Evolutionary conservation across 768 basidiomycete genomes (phyloP).

Genomic region (Heimioporus sp.): DNA sequence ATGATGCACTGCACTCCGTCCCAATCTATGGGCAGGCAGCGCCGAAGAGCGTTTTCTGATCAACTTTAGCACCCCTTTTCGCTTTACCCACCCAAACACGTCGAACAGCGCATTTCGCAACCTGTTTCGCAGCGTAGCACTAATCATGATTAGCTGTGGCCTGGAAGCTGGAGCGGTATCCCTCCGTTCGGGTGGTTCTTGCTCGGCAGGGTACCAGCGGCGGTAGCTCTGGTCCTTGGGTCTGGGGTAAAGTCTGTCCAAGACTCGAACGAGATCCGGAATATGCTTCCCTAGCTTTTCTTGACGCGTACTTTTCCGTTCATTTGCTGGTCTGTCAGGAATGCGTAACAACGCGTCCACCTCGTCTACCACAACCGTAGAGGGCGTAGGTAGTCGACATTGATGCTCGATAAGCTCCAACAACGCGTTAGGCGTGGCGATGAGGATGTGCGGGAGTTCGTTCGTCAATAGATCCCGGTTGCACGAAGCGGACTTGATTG

Average conservation of each 20-base stretch:
- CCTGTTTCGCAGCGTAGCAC: constrained; percentile 64
- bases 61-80: constrained; percentile 34
- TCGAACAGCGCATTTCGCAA: constrained; percentile 40
- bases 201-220: neutral
- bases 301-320: constrained; percentile 34
- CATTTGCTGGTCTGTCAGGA: constrained; percentile 41
- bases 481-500: constrained; percentile 22
- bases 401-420: constrained; percentile 52
- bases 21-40: constrained; percentile 25
- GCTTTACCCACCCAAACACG: constrained; percentile 59
- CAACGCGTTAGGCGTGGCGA: constrained; percentile 70
- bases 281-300: constrained; percentile 52
- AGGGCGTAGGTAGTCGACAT: constrained; percentile 46
- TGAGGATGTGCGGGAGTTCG: constrained; percentile 61
- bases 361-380: constrained; percentile 70
- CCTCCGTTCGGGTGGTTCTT: constrained; percentile 7
- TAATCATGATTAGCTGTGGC: constrained; percentile 66
- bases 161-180: constrained; percentile 13
- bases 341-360: constrained; percentile 68
- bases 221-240: constrained; percentile 16
- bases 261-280: constrained; percentile 53
- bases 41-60: constrained; percentile 25
- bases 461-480: constrained; percentile 39
- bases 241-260: constrained; percentile 54
- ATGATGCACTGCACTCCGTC: constrained; percentile 43